A percentile compares a stretch with the other conserved stretches of the same genome.
These are phyloP conservation scores for Cochlearia excelsa DNA, from an alignment of 345 rosid genomes.

Conservation along the genomic window DNA sequence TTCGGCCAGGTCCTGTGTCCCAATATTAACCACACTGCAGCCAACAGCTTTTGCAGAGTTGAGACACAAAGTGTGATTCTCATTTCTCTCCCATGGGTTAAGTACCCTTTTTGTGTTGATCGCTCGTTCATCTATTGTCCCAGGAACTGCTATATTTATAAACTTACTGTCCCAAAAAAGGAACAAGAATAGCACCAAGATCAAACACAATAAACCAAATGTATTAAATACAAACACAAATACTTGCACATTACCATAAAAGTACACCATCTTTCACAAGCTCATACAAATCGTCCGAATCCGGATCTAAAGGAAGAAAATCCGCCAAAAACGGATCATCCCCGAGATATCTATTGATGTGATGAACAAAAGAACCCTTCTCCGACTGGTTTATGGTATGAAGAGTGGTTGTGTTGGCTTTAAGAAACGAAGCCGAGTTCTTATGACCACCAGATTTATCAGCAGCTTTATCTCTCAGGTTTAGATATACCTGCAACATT, in stretches of 20 bases:
- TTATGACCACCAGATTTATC: slow-evolving; percentile 58
- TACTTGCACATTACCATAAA: slow-evolving; percentile 52
- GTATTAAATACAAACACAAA: slow-evolving; percentile 2
- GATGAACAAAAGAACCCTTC: slow-evolving; percentile 82
- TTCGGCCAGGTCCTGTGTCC: slow-evolving; percentile 87
- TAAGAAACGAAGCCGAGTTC: slow-evolving; percentile 66
- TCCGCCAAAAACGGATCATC: slow-evolving; percentile 85
- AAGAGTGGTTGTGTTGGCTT: slow-evolving; percentile 67
- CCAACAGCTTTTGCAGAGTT: slow-evolving; percentile 96
- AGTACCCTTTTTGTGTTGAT: slow-evolving; percentile 80
- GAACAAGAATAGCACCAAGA: not conserved
- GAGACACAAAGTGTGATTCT: slow-evolving; percentile 93
- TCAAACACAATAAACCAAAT: slow-evolving; percentile 27
- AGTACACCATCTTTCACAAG: slow-evolving; percentile 94
- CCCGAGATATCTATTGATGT: slow-evolving; percentile 80
- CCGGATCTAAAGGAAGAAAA: slow-evolving; percentile 88
- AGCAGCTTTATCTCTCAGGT: slow-evolving; percentile 60
- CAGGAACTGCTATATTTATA: slow-evolving; percentile 87
- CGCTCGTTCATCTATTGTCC: slow-evolving; percentile 93
- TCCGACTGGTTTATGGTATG: slow-evolving; percentile 75
- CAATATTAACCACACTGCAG: slow-evolving; percentile 86
- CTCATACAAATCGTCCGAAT: slow-evolving; percentile 66
- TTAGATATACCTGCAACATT: slow-evolving; percentile 56
- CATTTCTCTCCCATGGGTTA: slow-evolving; percentile 94
- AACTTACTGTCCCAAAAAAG: slow-evolving; percentile 61